Base-by-base conservation (phyloP, 208 protist species). In the Acanthamoeba royreba region DNA sequence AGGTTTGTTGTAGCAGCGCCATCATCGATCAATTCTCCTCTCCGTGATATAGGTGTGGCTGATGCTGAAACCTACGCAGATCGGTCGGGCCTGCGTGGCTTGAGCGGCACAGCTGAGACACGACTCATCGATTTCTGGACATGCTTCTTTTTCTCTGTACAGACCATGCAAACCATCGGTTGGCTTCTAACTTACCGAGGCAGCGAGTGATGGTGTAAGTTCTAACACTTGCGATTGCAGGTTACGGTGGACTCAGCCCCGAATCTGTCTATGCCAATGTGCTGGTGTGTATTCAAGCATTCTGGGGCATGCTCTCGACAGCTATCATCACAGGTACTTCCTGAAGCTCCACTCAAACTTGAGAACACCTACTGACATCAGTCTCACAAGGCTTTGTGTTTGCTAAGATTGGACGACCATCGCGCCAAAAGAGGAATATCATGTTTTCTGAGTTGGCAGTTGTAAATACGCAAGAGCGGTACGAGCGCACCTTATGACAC, bases 151-250 rank as follows among this genome's bases (percentile, higher is more conserved):
- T 92, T 92, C 53, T 92, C 86, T 31, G 58, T 92, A 4, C 86
- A 92, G 58, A 92, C 86, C n/a, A 92, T 92, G 86, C 49, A 74
- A 22, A 92, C 86, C 52, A 92, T 92, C 11, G 86, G 86, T 92
- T 43, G 1, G 86, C 31, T 63, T 15, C 53, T 63, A 19, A 63
- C 19, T 1, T 63, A n/a, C 25, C 11, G 38, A 81, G 69, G 4
- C 28, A 11, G 63, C 5, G 2, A 28, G 0, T 63, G 13, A 22
- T 89, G 7, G 33, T 77, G 40, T 74, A 19, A 33, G 33, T 53
- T 1, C 8, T 7, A 40, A 42, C 5, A 7, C 47, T 72, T 90
- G 7, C 17, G 19, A 81, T 40, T 31, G 22, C 49, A 92, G 86
- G 86, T 4, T 92, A 92, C 31, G 86, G 86, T 9, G 43, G 58